Evolutionary conservation across 805 yeast species (phyloP).

Genomic region (Saccharomycopsis microspora): DNA sequence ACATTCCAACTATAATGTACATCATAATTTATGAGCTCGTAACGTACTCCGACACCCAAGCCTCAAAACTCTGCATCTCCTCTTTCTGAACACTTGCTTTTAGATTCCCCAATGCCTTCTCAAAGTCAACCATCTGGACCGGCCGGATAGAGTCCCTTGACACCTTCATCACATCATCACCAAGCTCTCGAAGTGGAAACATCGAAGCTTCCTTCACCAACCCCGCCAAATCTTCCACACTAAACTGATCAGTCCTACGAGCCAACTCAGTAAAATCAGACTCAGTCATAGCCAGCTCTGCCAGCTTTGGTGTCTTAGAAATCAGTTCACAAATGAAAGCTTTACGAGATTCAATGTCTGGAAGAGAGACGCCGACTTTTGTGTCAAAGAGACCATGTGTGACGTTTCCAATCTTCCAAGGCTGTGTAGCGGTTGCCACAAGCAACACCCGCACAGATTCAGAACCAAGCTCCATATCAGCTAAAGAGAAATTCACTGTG

Average conservation of each 20-base stretch:
- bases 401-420: constrained; percentile 67
- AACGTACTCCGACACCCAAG: constrained; percentile 38
- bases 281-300: constrained; percentile 40
- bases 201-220: constrained; percentile 94
- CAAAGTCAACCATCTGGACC: constrained; percentile 61
- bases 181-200: constrained; percentile 89
- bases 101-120: constrained; percentile 62
- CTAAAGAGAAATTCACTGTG: not conserved
- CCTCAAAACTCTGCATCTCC: constrained; percentile 69
- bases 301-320: constrained; percentile 42
- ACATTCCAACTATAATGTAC: too few species aligned
- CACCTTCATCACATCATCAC: constrained; percentile 50
- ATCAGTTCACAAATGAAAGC: constrained; percentile 55
- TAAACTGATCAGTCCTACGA: constrained; percentile 63
- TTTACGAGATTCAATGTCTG: constrained; percentile 73
- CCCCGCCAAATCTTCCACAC: constrained; percentile 92
- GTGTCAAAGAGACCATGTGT: constrained; percentile 89
- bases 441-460: constrained; percentile 61
- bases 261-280: constrained; percentile 52
- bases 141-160: constrained; percentile 72
- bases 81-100: constrained; percentile 83
- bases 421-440: constrained; percentile 89
- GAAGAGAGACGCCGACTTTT: constrained; percentile 87
- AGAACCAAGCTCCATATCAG: not conserved
- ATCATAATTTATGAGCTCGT: too few species aligned